Conservation (phyloP, 352 stramenopile species). For the Phytophthora lateralis region DNA sequence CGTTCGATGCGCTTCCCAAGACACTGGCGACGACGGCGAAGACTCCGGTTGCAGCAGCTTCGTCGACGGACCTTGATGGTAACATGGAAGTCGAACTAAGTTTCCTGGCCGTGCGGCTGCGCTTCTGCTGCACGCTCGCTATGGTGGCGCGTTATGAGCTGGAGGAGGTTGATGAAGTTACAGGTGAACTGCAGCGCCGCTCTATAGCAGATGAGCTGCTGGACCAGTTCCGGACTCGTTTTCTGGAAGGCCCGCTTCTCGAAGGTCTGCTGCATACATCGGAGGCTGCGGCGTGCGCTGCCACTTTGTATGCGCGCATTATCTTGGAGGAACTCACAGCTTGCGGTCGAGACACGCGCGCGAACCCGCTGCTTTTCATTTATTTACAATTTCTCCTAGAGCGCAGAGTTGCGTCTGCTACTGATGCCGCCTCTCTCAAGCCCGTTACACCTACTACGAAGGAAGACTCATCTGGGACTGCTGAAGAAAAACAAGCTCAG, state of each 20-base stretch:
- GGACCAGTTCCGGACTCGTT: constrained; percentile 70
- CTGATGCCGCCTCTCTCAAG: background rate
- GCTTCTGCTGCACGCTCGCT: constrained; percentile 83
- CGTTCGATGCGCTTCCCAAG: constrained; percentile 82
- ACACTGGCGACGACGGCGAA: constrained; percentile 46
- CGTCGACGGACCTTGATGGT: constrained; percentile 27
- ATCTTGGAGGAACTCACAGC: constrained; percentile 83
- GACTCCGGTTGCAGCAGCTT: constrained; percentile 19
- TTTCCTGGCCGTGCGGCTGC: constrained; percentile 64
- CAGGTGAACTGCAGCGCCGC: constrained; percentile 37
- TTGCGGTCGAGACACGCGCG: constrained; percentile 65
- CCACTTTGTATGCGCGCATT: constrained; percentile 76
- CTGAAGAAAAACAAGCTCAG: constrained; percentile 17
- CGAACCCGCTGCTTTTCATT: constrained; percentile 78
- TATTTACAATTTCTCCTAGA: constrained; percentile 84
- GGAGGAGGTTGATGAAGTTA: constrained; percentile 50
- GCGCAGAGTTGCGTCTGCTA: constrained; percentile 15
- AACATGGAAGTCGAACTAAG: constrained; percentile 60
- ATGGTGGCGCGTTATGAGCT: constrained; percentile 85
- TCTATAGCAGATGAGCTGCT: constrained; percentile 84
- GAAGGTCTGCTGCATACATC: constrained; percentile 76
- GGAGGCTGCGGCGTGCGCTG: constrained; percentile 64
- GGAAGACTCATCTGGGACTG: background rate
- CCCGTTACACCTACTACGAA: constrained; percentile 11
- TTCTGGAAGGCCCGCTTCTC: constrained; percentile 69